Conservation (phyloP, 768 basidiomycete genomes). For the Chiua virens region DNA sequence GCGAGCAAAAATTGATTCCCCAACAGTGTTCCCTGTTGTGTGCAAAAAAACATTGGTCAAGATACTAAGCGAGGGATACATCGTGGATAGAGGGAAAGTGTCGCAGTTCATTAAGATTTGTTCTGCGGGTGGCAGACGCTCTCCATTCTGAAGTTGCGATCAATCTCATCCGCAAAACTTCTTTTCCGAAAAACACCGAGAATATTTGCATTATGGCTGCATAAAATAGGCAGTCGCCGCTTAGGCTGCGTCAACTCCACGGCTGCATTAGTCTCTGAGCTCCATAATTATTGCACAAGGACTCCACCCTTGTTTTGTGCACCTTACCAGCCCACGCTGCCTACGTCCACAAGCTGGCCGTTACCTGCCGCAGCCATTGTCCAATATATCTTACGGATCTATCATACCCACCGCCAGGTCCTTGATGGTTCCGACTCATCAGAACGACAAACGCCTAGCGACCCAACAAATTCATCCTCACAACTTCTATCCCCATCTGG, state of each 20-base stretch:
- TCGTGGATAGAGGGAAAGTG: not conserved
- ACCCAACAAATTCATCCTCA: no score
- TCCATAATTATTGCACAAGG: no score
- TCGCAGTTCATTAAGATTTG: not conserved
- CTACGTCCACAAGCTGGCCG: no score
- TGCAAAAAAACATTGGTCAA: not conserved
- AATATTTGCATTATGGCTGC: not conserved
- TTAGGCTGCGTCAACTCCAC: not conserved
- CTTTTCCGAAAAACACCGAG: not conserved
- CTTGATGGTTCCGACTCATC: no score
- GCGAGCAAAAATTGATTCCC: conserved; percentile 1
- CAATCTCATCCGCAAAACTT: not conserved
- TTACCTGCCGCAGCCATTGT: no score
- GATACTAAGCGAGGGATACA: conserved; percentile 1
- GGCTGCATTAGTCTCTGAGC: not conserved
- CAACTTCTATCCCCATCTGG: no score
- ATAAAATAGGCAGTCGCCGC: conserved; percentile 7
- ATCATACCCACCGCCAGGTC: no score
- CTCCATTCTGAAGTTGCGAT: not conserved
- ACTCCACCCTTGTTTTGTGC: no score
- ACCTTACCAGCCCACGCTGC: no score
- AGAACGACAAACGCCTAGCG: no score
- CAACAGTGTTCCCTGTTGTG: not conserved
- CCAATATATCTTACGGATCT: no score
- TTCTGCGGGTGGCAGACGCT: not conserved